Evolutionary conservation across 2,329 filamentous ascomycete genomes (phyloP), one percentile per base, ranked within the genome.

Genomic region (Cordyceps tenuipes): DNA sequence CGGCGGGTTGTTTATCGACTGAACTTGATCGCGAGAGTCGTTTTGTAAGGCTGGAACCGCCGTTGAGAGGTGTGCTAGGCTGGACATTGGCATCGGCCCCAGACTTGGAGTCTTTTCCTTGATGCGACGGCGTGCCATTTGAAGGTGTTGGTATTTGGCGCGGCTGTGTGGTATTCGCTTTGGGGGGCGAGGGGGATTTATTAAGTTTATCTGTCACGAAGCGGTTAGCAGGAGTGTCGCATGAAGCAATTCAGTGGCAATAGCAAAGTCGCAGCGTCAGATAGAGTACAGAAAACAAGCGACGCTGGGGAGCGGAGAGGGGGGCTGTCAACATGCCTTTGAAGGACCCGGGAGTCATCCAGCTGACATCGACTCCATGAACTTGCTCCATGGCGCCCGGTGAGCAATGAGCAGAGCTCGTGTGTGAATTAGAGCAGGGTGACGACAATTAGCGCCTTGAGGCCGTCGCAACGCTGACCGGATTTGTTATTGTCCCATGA

Each of bases 331-430:
- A 75, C 81, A 74, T 80, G 90, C 91, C 90, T 87, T 89, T 91
- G 64, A 86, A 85, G 67, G 87, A 84, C 70, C 89, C 88, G 75
- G 94, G 89, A 67, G 82, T 82, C 79, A 95, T 88, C 91, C 91
- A 96, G 74, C 88, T 91, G 70, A 95, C 90, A 75, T 96, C 91
- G 69, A 95, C 83, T 66, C 87, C 87, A 72, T 91, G 86, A 65
- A 90, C 83, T 67, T 88, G 86, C 75, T 93, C 90, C 90, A 93
- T 93, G 63, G 66, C 47, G 9, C 19, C 13, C 34, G 21, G 21
- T 7, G 31, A 13, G 34, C 46, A 34, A 9, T 19, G 9, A 48
- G 46, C 46, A 29, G 54, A 15, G 17, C 46, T 44, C 34, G 21
- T 50, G 31, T 39, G 23, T 26, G 13, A 31, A 34, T 50, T 21